A percentile compares a stretch with the other conserved stretches of the same genome.
Conservation (phyloP, 2,329 filamentous ascomycete genomes). For the Tolypocladium nubicola region DNA sequence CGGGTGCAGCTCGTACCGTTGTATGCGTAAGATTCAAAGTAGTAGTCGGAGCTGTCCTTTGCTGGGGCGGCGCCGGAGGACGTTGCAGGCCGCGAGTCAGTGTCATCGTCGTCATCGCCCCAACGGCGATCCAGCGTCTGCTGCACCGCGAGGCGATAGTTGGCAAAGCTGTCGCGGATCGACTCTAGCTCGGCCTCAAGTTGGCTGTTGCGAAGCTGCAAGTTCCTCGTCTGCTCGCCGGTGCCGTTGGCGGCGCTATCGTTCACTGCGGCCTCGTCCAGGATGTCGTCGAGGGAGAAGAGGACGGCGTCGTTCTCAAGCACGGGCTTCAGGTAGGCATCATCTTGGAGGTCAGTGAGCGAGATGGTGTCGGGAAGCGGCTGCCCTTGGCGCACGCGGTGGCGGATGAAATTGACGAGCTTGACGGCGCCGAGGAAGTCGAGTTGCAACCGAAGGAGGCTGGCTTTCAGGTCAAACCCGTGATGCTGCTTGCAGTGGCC, state of each 20-base stretch:
- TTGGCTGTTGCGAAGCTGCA: slow-evolving; percentile 39
- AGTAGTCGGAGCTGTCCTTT: slow-evolving; percentile 29
- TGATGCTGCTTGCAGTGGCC: slow-evolving; percentile 55
- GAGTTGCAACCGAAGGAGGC: slow-evolving; percentile 45
- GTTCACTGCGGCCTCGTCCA: slow-evolving; percentile 5
- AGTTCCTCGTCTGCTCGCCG: not conserved
- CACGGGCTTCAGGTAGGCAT: slow-evolving; percentile 72
- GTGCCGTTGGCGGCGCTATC: slow-evolving; percentile 17
- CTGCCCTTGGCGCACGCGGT: slow-evolving; percentile 30
- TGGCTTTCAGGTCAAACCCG: slow-evolving; percentile 54
- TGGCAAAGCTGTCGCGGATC: slow-evolving; percentile 50
- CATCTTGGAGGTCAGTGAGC: slow-evolving; percentile 56
- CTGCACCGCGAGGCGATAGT: slow-evolving; percentile 55
- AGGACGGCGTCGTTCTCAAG: slow-evolving; percentile 84
- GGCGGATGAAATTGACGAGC: slow-evolving; percentile 60
- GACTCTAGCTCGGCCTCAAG: slow-evolving; percentile 52
- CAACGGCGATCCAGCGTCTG: slow-evolving; percentile 57
- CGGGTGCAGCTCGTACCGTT: slow-evolving; percentile 36
- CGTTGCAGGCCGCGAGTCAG: not conserved
- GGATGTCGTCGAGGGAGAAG: slow-evolving; percentile 68
- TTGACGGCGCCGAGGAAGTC: slow-evolving; percentile 68
- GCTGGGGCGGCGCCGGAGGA: slow-evolving; percentile 14
- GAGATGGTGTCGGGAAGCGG: slow-evolving; percentile 48
- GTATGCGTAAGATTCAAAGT: slow-evolving; percentile 52
- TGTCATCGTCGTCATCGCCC: slow-evolving; percentile 39